Conservation (phyloP, 1,284 basidiomycete genomes). For the Ustilago xerochloae region DNA sequence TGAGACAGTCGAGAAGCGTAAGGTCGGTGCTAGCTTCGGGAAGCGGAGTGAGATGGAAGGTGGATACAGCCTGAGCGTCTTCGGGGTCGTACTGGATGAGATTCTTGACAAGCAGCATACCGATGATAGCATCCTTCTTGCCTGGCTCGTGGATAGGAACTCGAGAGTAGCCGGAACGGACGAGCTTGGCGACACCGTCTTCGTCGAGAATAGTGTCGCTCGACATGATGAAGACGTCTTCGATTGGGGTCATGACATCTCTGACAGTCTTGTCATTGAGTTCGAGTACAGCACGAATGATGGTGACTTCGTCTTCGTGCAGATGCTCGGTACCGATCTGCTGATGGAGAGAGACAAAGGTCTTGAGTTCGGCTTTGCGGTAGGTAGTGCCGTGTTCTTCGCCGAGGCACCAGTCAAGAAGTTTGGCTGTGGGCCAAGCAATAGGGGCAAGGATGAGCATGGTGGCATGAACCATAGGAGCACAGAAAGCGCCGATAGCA, state of each 20-base stretch:
- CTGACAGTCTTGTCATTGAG: slow-evolving; percentile 75
- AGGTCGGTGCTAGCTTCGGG: slow-evolving; percentile 88
- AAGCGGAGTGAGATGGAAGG: slow-evolving; percentile 74
- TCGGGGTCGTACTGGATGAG: slow-evolving; percentile 90
- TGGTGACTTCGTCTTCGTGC: slow-evolving; percentile 87
- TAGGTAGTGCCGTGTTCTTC: slow-evolving; percentile 70
- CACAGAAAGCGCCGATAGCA: slow-evolving; percentile 89
- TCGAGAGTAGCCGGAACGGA: slow-evolving; percentile 82
- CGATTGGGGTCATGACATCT: slow-evolving; percentile 72
- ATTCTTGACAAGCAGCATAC: slow-evolving; percentile 80
- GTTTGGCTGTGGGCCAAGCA: slow-evolving; percentile 69
- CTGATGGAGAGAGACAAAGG: slow-evolving; percentile 81
- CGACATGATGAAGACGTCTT: slow-evolving; percentile 83
- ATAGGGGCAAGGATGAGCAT: slow-evolving; percentile 70
- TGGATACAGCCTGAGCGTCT: slow-evolving; percentile 78
- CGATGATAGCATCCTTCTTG: slow-evolving; percentile 81
- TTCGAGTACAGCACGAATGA: slow-evolving; percentile 68
- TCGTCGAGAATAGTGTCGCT: slow-evolving; percentile 84
- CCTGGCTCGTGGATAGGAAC: slow-evolving; percentile 88
- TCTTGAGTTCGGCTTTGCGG: slow-evolving; percentile 77
- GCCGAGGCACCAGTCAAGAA: slow-evolving; percentile 70
- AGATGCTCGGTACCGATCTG: slow-evolving; percentile 82
- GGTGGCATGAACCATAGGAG: slow-evolving; percentile 73
- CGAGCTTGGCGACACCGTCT: slow-evolving; percentile 76
- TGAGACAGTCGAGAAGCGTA: slow-evolving; percentile 72